phyloP scores from a whole-genome alignment of 495 filamentous ascomycete genomes.

The Tuber aestivum region DNA sequence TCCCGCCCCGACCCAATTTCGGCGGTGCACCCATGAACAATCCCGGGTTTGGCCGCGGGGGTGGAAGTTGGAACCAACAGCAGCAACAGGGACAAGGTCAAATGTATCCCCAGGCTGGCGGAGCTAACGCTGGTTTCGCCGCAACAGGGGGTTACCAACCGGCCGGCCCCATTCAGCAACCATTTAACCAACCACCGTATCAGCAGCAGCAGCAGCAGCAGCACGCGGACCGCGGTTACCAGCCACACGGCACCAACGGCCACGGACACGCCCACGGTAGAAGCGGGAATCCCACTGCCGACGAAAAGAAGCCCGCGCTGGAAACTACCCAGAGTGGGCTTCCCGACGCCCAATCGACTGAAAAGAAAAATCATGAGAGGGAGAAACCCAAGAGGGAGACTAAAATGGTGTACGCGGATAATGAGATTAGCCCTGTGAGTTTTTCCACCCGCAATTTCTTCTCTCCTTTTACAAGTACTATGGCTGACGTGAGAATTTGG shows the following conservation, averaged over 20 bases:
- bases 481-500: constrained; percentile 11
- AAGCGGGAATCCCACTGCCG: background rate
- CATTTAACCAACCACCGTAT: constrained; percentile 20
- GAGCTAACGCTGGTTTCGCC: constrained; percentile 16
- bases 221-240: constrained; percentile 15
- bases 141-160: constrained; percentile 26
- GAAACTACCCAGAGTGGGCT: background rate
- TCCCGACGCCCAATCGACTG: constrained; percentile 9
- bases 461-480: background rate
- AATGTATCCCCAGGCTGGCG: background rate
- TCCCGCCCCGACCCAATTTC: constrained; percentile 40
- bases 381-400: constrained; percentile 38
- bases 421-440: constrained; percentile 42
- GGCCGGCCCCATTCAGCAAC: constrained; percentile 23
- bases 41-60: constrained; percentile 33
- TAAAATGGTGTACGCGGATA: constrained; percentile 39
- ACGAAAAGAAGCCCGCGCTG: background rate
- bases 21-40: constrained; percentile 20
- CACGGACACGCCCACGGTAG: background rate
- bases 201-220: constrained; percentile 27
- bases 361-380: constrained; percentile 32
- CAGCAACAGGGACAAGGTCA: constrained; percentile 23
- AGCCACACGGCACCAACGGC: background rate
- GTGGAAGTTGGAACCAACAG: constrained; percentile 32
- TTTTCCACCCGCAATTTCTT: background rate